Conservation (phyloP, 148 eudicot species). For the Vaccinium myrtillus region DNA sequence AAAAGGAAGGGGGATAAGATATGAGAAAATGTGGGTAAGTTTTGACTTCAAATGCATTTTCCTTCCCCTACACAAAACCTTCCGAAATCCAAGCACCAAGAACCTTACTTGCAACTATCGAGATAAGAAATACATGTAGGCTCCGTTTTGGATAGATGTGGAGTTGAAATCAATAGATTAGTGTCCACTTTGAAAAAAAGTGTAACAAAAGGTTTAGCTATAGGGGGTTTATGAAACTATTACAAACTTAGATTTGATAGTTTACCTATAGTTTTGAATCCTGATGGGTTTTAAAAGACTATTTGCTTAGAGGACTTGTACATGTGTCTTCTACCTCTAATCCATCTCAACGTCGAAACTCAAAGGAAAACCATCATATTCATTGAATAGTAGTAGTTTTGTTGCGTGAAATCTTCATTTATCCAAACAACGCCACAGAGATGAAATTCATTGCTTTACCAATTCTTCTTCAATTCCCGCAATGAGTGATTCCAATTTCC, state of each 20-base stretch:
- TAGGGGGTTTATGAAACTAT: neutral
- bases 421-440: neutral
- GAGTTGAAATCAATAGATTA: neutral
- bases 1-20: neutral
- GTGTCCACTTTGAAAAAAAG: neutral
- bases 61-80: constrained; percentile 1
- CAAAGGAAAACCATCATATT: neutral
- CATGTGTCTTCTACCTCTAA: neutral
- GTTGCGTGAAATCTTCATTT: neutral
- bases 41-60: neutral
- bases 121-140: too few relatives aligned
- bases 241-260: neutral
- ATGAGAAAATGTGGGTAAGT: neutral
- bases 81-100: neutral
- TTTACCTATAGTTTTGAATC: neutral
- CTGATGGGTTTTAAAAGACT: neutral
- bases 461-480: neutral
- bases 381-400: neutral
- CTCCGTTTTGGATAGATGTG: neutral
- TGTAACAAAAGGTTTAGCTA: neutral
- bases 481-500: neutral
- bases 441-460: neutral
- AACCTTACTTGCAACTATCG: too few relatives aligned
- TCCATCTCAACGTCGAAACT: neutral
- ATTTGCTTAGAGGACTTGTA: neutral